Conservation (phyloP, 257 asterid genomes). For the Plantago ovata region DNA sequence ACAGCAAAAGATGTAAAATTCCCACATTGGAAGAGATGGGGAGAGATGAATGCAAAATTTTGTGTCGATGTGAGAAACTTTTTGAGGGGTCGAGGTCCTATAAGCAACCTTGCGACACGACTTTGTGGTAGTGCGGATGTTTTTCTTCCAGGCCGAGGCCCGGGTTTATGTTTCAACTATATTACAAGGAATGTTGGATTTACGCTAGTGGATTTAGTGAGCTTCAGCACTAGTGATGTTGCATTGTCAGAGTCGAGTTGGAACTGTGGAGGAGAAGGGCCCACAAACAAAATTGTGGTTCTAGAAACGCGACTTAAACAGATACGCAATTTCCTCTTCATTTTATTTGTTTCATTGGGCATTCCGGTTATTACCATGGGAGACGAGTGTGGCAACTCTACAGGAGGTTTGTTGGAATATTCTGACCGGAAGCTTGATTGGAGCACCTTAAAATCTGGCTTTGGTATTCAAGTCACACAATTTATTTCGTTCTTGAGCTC, state of each 20-base stretch:
- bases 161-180: slow-evolving; percentile 75
- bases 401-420: slow-evolving; percentile 48
- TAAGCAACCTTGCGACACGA: slow-evolving; percentile 76
- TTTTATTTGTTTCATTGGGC: slow-evolving; percentile 69
- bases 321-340: slow-evolving; percentile 73
- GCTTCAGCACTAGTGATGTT: slow-evolving; percentile 51
- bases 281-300: slow-evolving; percentile 51
- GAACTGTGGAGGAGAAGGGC: slow-evolving; percentile 94
- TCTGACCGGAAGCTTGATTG: slow-evolving; percentile 57
- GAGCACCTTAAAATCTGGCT: slow-evolving; percentile 56
- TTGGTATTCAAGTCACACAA: slow-evolving; percentile 50
- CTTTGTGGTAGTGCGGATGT: slow-evolving; percentile 92
- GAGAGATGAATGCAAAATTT: slow-evolving; percentile 66
- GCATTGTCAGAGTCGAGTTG: slow-evolving; percentile 65
- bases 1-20: slow-evolving; percentile 40
- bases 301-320: slow-evolving; percentile 73
- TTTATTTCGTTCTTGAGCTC: slow-evolving; percentile 71
- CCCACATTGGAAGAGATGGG: slow-evolving; percentile 99
- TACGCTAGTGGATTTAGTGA: slow-evolving; percentile 80
- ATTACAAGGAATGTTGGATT: slow-evolving; percentile 71
- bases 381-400: slow-evolving; percentile 87
- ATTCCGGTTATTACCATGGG: slow-evolving; percentile 98
- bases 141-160: slow-evolving; percentile 77
- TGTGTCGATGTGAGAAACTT: slow-evolving; percentile 66
- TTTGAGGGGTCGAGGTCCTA: slow-evolving; percentile 64